Evolutionary conservation across 441 rosid species (phyloP), one percentile per base, ranked within the genome.

Genomic region (Euphorbia celastroides): DNA sequence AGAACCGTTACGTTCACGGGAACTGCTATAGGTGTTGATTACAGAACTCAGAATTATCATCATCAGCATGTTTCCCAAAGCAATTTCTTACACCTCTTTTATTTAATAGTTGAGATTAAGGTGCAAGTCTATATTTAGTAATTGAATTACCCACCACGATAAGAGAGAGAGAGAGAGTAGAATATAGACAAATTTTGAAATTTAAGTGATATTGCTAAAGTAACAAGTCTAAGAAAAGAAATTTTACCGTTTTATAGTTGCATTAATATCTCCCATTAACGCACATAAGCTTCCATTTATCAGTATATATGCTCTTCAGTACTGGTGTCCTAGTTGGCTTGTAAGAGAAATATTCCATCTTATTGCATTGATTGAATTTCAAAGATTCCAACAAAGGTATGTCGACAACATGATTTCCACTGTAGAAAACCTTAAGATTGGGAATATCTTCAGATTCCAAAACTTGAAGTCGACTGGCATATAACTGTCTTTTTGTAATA

Each of bases 1-100:
- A 13, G 54, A 38, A 38, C 44, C 44, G 2, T 38, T 14, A 7
- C 12, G 44, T 38, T 38, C 44, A 38, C 12, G 13, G 11, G 12
- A 72, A 71, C 32, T 5, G 17, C n/a, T n/a, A n/a, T 27, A 26
- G 36, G 36, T 0, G 60, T 17, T 62, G 65, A 64, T 34, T 64
- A 60, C 22, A 63, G 50, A 61, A 52, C n/a, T 62, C 71, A 16
- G 65, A 64, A 25, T 25, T 61, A 50, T 23, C 48, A 30, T 57
- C 69, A 59, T 17, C 38, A 63, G 57, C 61, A 16, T 25, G 54
- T 65, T 79, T 71, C 31, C 76, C 70, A 44, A 62, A 76, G 69
- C 89, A 80, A 67, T 69, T 84, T 1, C 89, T 85, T 85, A 82
- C 12, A 14, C 12, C 7, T 41, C 44, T 41, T 41, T 41, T 41